Evolutionary conservation across 2,329 filamentous ascomycete species (phyloP).

Genomic region (Diaporthe eres): DNA sequence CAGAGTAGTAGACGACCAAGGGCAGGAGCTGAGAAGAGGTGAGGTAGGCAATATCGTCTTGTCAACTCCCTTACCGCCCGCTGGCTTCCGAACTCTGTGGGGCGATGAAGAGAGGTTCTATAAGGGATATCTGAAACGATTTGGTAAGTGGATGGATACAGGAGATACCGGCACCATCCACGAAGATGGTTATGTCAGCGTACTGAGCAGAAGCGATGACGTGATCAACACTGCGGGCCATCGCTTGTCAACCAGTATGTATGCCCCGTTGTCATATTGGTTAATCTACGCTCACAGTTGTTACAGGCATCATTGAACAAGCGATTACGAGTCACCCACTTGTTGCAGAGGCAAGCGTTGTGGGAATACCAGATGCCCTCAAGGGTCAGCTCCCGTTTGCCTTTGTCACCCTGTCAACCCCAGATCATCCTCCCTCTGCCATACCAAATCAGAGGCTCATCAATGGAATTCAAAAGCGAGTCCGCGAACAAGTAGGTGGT

Average conservation of each 20-base stretch:
- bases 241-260: neutral
- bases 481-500: neutral
- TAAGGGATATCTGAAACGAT: neutral
- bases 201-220: conserved; percentile 1
- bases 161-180: neutral
- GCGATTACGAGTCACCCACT: neutral
- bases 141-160: neutral
- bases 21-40: neutral
- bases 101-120: neutral
- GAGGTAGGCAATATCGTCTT: neutral
- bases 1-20: neutral
- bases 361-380: neutral
- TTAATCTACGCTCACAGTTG: neutral
- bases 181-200: neutral
- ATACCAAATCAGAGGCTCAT: neutral
- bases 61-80: neutral
- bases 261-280: neutral
- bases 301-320: neutral
- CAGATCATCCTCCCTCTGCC: neutral
- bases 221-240: neutral
- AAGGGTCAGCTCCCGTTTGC: conserved; percentile 1
- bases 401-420: neutral
- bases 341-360: neutral
- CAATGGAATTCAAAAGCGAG: neutral
- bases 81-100: neutral